Base-by-base conservation (phyloP, 495 filamentous ascomycete genomes). In the Chaetomium tenue region DNA sequence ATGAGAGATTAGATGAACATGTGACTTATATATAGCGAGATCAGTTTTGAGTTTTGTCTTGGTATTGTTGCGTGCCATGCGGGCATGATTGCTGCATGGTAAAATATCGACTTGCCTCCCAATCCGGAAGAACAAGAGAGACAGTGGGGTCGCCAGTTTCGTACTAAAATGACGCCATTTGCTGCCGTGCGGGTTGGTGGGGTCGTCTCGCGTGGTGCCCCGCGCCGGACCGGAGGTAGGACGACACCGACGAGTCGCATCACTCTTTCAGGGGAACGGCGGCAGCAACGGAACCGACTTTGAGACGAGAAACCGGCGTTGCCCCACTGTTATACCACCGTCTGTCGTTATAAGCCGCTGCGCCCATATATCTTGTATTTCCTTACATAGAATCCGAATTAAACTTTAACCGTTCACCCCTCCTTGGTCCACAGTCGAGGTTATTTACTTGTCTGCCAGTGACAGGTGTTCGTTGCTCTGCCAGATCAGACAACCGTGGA, bases 81-180 rank as follows among this genome's bases (percentile, higher is more conserved):
- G 33, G 28, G 28, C 28, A 30, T 2, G 28, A 2, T n/a, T n/a
- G n/a, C n/a, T n/a, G n/a, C 2, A 30, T 30, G 28, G 28, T 6
- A 30, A 30, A 30, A 6, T 30, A 30, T 30, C 28, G 6, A 30
- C 6, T 30, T 30, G 28, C 28, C 28, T 30, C 28, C 28, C 33
- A 37, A 11, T 12, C 8, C 33, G 33, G 33, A 37, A 8, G 33
- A 37, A 37, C 5, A 3, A 37, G 11, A 12, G 11, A 3, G 33
- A 37, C 33, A 11, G 40, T 44, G 40, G 40, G 40, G 40, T 44
- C 40, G 11, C 13, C 40, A 46, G n/a, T 23, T 52, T 55, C 5
- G 13, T 44, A 44, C 63, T 65, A 67, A 70, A 70, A 70, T 68
- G 68, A 67, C 68, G 68, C 62, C 68, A 70, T 63, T 59, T 67